Conservation (phyloP, 1,139 yeast species). For the Candida sanyaensis region DNA sequence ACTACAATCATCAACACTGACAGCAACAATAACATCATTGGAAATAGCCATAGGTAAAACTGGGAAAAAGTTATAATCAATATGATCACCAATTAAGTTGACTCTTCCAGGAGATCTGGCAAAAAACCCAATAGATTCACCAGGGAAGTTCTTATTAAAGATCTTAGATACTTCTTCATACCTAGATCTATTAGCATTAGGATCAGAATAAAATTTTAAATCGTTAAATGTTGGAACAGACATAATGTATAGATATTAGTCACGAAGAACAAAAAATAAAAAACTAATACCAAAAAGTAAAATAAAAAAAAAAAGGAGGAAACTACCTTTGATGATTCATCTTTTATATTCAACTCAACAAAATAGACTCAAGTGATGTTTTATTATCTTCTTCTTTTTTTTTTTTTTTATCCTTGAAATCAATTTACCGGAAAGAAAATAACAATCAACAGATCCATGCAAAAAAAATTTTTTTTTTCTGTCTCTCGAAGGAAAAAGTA, state of each 20-base stretch:
- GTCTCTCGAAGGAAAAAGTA: neutral
- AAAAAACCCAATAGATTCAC: slow-evolving; percentile 40
- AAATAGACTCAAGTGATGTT: neutral
- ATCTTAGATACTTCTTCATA: slow-evolving; percentile 22
- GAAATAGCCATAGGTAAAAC: slow-evolving; percentile 80
- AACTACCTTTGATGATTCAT: neutral
- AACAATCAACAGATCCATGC: too few species aligned
- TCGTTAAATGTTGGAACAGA: slow-evolving; percentile 34
- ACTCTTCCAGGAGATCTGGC: slow-evolving; percentile 76
- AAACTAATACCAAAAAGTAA: neutral
- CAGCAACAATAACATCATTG: slow-evolving; percentile 61
- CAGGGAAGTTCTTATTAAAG: slow-evolving; percentile 24
- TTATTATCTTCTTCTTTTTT: neutral
- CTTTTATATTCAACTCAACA: neutral
- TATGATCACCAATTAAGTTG: slow-evolving; percentile 74
- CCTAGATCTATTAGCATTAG: slow-evolving; percentile 27
- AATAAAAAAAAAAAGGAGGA: neutral
- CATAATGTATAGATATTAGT: slow-evolving; percentile 5
- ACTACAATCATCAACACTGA: slow-evolving; percentile 22
- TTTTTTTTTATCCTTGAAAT: neutral
- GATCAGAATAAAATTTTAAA: slow-evolving; percentile 34
- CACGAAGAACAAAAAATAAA: neutral
- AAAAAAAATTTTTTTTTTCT: too few species aligned
- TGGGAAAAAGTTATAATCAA: slow-evolving; percentile 68
- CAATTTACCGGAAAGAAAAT: too few species aligned